Conservation (phyloP, 176 grass and related monocot species). For the Oryza punctata region DNA sequence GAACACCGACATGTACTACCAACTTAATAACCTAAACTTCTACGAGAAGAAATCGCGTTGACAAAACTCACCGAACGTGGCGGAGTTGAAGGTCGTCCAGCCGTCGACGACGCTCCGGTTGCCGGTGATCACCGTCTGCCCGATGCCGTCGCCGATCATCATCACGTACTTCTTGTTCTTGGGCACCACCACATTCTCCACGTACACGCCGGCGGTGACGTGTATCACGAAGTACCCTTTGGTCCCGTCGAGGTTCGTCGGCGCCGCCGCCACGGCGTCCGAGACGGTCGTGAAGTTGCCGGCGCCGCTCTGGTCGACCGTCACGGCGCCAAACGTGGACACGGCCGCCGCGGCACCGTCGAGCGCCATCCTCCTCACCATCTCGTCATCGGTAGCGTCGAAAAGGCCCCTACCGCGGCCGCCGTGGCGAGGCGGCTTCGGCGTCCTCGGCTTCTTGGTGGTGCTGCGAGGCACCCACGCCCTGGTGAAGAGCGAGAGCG, state of each 20-base stretch:
- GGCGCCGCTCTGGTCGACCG: constrained; percentile 65
- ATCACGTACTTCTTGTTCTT: constrained; percentile 85
- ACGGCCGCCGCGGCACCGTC: constrained; percentile 43
- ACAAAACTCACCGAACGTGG: constrained; percentile 70
- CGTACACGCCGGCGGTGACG: constrained; percentile 70
- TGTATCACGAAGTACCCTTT: constrained; percentile 81
- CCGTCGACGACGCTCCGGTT: constrained; percentile 79
- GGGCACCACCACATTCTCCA: constrained; percentile 79
- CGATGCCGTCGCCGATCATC: constrained; percentile 93
- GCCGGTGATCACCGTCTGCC: constrained; percentile 73
- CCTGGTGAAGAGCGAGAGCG: constrained; percentile 86
- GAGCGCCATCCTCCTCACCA: constrained; percentile 47
- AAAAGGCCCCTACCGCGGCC: constrained; percentile 51
- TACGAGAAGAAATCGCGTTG: not conserved
- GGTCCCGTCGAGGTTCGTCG: constrained; percentile 45
- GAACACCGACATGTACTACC: not conserved
- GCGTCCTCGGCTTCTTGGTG: constrained; percentile 23
- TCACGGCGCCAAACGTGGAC: constrained; percentile 45
- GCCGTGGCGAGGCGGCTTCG: constrained; percentile 35
- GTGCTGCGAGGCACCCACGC: constrained; percentile 66
- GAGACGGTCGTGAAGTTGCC: constrained; percentile 74
- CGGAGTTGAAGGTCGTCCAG: constrained; percentile 94
- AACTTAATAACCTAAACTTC: not conserved
- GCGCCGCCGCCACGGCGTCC: constrained; percentile 65
- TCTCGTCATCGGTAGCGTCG: constrained; percentile 49